phyloP scores from a whole-genome alignment of 495 filamentous ascomycete species.

The Neurospora sp. region DNA sequence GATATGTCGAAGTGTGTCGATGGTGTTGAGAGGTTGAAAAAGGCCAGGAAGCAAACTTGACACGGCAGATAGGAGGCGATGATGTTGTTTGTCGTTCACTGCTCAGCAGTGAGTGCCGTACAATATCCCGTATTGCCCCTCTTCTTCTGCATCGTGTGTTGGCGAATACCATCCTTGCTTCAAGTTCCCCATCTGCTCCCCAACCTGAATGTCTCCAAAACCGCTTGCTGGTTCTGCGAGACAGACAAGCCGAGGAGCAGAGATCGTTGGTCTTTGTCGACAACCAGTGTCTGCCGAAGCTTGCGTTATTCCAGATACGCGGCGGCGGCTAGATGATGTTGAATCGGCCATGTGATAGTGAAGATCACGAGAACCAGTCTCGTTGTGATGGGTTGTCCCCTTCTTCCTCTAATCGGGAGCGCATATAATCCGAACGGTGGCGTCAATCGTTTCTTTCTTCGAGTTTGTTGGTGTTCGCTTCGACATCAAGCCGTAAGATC shows the following conservation, averaged over 20 bases:
- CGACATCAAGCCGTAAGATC: conserved; percentile 30
- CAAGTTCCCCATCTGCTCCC: background rate
- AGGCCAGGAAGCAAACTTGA: background rate
- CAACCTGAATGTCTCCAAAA: background rate
- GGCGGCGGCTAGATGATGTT: conserved; percentile 24
- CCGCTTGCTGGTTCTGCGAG: background rate
- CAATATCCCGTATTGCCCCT: background rate
- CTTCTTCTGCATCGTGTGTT: background rate
- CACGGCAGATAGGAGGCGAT: conserved; percentile 4
- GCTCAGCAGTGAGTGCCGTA: background rate
- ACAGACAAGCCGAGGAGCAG: background rate
- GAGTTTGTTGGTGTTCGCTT: conserved; percentile 11
- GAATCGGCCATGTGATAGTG: conserved; percentile 9
- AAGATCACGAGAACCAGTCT: conserved; percentile 15
- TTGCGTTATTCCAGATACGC: conserved; percentile 29
- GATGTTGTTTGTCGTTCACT: conserved; percentile 5
- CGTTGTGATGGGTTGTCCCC: conserved; percentile 17
- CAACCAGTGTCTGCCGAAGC: conserved; percentile 36
- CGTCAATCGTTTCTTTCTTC: conserved; percentile 21
- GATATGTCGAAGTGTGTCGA: background rate
- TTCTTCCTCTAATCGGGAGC: conserved; percentile 9
- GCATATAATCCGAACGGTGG: conserved; percentile 19
- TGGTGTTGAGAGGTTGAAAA: background rate
- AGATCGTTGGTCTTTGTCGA: conserved; percentile 28
- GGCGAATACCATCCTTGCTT: conserved; percentile 4